These are phyloP conservation scores for Trichophyton rubrum DNA, from an alignment of 2,329 filamentous ascomycete species.

Conservation along the genomic window DNA sequence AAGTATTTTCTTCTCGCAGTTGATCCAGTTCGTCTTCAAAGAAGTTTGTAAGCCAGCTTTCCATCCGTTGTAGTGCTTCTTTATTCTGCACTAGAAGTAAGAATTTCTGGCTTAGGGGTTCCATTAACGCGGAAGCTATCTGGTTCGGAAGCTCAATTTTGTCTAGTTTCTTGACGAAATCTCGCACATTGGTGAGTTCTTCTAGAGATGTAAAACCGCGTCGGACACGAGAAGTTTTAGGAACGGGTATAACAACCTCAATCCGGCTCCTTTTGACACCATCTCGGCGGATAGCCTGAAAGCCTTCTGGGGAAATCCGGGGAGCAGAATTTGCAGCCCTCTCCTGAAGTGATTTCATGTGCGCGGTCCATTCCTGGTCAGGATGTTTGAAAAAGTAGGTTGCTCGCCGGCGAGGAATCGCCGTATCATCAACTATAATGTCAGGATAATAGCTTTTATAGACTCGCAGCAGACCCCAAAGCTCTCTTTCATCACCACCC, in stretches of 20 bases:
- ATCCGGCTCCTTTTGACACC: slow-evolving; percentile 39
- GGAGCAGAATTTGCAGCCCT: slow-evolving; percentile 23
- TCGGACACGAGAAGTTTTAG: slow-evolving; percentile 61
- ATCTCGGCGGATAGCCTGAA: slow-evolving; percentile 50
- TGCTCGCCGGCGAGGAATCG: slow-evolving; percentile 27
- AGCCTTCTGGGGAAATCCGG: slow-evolving; percentile 39
- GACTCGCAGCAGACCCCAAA: slow-evolving; percentile 64
- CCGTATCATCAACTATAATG: slow-evolving; percentile 62
- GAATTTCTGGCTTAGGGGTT: slow-evolving; percentile 65
- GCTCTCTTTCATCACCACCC: slow-evolving; percentile 56
- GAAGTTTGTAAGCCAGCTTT: slow-evolving; percentile 30
- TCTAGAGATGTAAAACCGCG: slow-evolving; percentile 51
- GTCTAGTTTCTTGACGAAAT: slow-evolving; percentile 61
- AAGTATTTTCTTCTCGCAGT: slow-evolving; percentile 28
- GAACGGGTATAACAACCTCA: slow-evolving; percentile 48
- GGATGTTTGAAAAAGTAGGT: slow-evolving; percentile 46
- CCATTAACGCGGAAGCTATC: slow-evolving; percentile 60
- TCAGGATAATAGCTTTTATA: slow-evolving; percentile 88
- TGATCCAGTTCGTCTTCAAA: slow-evolving; percentile 27
- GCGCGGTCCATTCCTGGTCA: slow-evolving; percentile 61
- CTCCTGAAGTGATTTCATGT: slow-evolving; percentile 56
- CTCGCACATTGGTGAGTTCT: slow-evolving; percentile 59
- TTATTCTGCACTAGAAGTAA: slow-evolving; percentile 54
- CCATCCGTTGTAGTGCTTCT: slow-evolving; percentile 29
- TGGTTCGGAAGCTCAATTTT: slow-evolving; percentile 72